Evolutionary conservation across 495 filamentous ascomycete genomes (phyloP).

Genomic region (Tuber calosporum): DNA sequence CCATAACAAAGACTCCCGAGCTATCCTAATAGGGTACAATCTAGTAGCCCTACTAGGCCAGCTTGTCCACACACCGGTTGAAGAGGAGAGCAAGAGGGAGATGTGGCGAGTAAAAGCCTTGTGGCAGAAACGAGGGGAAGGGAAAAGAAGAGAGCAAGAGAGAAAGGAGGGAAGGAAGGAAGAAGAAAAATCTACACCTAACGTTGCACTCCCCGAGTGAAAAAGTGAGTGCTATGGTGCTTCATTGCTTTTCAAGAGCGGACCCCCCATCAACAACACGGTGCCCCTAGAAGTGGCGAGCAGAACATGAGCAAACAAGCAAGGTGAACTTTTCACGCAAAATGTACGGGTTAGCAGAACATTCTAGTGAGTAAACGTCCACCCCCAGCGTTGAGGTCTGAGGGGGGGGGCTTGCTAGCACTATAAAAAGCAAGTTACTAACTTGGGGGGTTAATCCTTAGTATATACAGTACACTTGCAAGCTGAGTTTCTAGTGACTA

Average conservation of each 20-base stretch:
- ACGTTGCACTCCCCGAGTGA: not conserved
- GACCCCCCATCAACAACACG: not conserved
- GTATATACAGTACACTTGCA: not conserved
- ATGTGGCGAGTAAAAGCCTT: not conserved
- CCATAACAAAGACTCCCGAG: not conserved
- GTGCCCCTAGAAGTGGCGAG: not conserved
- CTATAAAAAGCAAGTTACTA: not conserved
- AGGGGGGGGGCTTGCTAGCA: not conserved
- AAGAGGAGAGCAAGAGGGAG: not conserved
- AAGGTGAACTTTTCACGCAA: not conserved
- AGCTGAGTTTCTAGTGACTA: not conserved
- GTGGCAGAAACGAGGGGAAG: not conserved
- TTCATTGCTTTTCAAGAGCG: not conserved
- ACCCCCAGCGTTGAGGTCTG: not conserved
- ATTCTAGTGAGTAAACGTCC: not conserved
- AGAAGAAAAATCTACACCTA: not conserved
- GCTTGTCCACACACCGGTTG: not conserved
- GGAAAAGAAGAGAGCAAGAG: not conserved
- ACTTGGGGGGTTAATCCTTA: too few species aligned
- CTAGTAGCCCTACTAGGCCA: not conserved
- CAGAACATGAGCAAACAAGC: not conserved
- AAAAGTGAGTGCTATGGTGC: not conserved
- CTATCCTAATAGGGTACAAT: not conserved
- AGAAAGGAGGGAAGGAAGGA: not conserved
- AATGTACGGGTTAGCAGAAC: not conserved